Conservation (phyloP, 2,329 filamentous ascomycete genomes). For the Penicillium corylophilum region DNA sequence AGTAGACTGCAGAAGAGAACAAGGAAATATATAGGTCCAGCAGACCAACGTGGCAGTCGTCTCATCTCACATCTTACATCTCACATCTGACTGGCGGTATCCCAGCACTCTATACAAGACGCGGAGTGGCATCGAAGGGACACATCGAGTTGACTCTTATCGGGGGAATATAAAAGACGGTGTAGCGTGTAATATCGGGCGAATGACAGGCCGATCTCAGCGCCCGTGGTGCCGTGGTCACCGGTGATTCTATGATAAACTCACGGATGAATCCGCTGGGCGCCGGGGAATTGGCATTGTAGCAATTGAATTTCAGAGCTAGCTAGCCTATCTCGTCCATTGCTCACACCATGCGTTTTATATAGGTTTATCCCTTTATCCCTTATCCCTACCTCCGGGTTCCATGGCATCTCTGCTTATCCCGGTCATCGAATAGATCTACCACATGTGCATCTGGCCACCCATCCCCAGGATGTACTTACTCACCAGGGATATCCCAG, state of each 20-base stretch:
- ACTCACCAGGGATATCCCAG: slow-evolving; percentile 2
- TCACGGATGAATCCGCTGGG: background rate
- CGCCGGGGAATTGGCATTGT: background rate
- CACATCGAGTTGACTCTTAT: background rate
- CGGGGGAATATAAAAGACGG: slow-evolving; percentile 17
- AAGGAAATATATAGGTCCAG: no score
- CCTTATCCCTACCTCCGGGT: no score
- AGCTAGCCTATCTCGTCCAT: background rate
- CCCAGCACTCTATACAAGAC: no score
- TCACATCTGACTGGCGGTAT: no score
- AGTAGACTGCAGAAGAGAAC: no score
- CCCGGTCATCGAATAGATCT: no score
- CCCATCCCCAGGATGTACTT: slow-evolving; percentile 8
- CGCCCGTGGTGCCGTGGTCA: slow-evolving; percentile 20
- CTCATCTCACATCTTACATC: no score
- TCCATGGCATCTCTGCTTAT: no score
- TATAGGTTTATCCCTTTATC: background rate
- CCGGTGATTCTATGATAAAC: slow-evolving; percentile 4
- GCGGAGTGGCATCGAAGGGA: no score
- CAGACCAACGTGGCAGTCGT: no score
- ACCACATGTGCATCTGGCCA: background rate
- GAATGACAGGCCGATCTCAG: slow-evolving; percentile 23
- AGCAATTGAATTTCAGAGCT: background rate
- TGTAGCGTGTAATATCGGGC: slow-evolving; percentile 18
- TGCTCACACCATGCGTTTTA: background rate